Percentiles rank a stretch among this genome's conserved stretches.
These are phyloP conservation scores for Candida manassasensis DNA, from an alignment of 805 yeast species.

Conservation along the genomic window DNA sequence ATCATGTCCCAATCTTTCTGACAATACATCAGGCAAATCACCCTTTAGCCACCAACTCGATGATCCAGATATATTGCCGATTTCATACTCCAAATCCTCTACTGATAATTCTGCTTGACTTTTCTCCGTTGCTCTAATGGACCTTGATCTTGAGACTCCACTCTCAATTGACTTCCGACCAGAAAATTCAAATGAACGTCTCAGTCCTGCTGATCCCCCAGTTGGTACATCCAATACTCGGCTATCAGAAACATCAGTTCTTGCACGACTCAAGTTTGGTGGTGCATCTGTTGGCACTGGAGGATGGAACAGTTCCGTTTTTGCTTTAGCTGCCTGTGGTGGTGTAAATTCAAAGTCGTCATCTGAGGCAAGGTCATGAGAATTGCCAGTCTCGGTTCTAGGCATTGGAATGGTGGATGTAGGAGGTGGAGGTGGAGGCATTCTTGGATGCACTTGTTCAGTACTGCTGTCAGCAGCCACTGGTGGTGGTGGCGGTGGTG, in stretches of 20 bases:
- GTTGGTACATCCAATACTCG: constrained; percentile 7
- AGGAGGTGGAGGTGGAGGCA: constrained; percentile 8
- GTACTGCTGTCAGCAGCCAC: constrained; percentile 7
- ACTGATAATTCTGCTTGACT: constrained; percentile 26
- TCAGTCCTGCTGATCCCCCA: constrained; percentile 12
- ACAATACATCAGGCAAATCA: constrained; percentile 52
- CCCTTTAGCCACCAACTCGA: constrained; percentile 66
- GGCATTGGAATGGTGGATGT: constrained; percentile 12
- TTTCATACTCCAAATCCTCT: constrained; percentile 24
- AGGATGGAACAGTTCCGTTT: constrained; percentile 7
- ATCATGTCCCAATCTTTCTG: constrained; percentile 40
- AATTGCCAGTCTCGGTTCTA: constrained; percentile 10
- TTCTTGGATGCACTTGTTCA: no score
- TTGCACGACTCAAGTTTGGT: constrained; percentile 10
- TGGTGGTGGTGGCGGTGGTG: constrained; percentile 12
- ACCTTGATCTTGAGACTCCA: constrained; percentile 10
- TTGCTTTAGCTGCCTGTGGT: constrained; percentile 10
- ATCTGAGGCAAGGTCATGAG: constrained; percentile 5
- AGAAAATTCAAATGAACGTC: background rate
- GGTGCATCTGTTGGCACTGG: constrained; percentile 7
- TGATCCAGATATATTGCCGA: constrained; percentile 20
- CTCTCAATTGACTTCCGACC: constrained; percentile 15
- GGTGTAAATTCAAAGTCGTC: constrained; percentile 25
- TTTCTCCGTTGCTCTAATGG: constrained; percentile 14
- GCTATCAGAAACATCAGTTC: constrained; percentile 9